A percentile compares a stretch with the other conserved stretches of the same genome.
These are phyloP conservation scores for Trichaptum fuscoviolaceum DNA, from an alignment of 768 basidiomycete genomes.

Conservation along the genomic window DNA sequence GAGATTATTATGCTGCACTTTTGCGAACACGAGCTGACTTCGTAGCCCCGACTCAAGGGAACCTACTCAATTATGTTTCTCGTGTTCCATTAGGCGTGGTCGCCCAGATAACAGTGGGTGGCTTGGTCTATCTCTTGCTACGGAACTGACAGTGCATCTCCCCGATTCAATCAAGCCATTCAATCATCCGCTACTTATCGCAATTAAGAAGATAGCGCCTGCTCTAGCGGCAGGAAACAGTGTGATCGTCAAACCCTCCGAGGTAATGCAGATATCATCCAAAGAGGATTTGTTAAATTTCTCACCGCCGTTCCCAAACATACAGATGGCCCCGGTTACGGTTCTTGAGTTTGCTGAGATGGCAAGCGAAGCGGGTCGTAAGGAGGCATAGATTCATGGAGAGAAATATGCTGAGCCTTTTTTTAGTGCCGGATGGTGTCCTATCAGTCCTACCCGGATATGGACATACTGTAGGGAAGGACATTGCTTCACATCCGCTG, in stretches of 20 bases:
- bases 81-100: slow-evolving; percentile 85
- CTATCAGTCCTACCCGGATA: slow-evolving; percentile 71
- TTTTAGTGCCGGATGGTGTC: slow-evolving; percentile 69
- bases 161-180: slow-evolving; percentile 51
- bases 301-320: slow-evolving; percentile 1
- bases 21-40: slow-evolving; percentile 59
- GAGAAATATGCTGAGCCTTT: not conserved
- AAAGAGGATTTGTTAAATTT: slow-evolving; percentile 8
- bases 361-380: slow-evolving; percentile 52
- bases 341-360: slow-evolving; percentile 73
- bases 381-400: not conserved
- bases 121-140: not conserved
- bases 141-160: slow-evolving; percentile 1
- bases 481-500: slow-evolving; percentile 57
- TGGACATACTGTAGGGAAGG: slow-evolving; percentile 58
- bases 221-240: slow-evolving; percentile 82
- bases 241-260: slow-evolving; percentile 79
- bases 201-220: slow-evolving; percentile 83
- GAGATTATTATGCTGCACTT: slow-evolving; percentile 74
- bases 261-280: slow-evolving; percentile 35
- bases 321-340: slow-evolving; percentile 71
- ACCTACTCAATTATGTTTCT: slow-evolving; percentile 71
- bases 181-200: slow-evolving; percentile 86
- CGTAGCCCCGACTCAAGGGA: slow-evolving; percentile 76
- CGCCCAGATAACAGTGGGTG: slow-evolving; percentile 73